Evolutionary conservation across 805 yeast species (phyloP).

Genomic region (Saccharomycopsis malanga): DNA sequence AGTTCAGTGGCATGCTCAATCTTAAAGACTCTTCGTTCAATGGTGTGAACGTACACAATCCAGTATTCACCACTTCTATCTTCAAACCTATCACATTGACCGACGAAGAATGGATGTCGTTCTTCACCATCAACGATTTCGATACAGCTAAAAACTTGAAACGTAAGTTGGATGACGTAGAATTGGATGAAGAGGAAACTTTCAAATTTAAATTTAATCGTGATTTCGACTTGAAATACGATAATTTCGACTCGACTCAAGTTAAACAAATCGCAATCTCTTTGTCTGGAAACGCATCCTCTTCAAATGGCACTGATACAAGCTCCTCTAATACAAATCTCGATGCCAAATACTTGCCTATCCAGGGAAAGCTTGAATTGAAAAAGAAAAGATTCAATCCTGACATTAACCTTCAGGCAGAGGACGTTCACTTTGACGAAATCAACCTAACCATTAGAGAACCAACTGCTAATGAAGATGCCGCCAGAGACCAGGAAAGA

Average conservation of each 20-base stretch:
- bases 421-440: conserved; percentile 52
- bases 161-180: conserved; percentile 38
- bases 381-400: conserved; percentile 76
- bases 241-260: conserved; percentile 29
- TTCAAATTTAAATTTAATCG: conserved; percentile 58
- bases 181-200: conserved; percentile 31
- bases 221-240: conserved; percentile 71
- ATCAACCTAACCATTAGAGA: conserved; percentile 61
- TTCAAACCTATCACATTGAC: conserved; percentile 65
- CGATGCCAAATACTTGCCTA: conserved; percentile 70
- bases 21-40: conserved; percentile 29
- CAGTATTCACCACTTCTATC: conserved; percentile 48
- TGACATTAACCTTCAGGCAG: conserved; percentile 34
- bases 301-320: background rate
- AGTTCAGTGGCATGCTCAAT: conserved; percentile 23
- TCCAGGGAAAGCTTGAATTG: conserved; percentile 69
- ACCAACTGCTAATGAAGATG: conserved; percentile 63
- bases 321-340: conserved; percentile 32
- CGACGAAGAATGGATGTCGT: conserved; percentile 72
- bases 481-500: conserved; percentile 59
- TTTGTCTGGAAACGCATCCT: conserved; percentile 53
- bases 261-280: conserved; percentile 22
- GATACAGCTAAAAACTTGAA: conserved; percentile 35
- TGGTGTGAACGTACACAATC: conserved; percentile 29
- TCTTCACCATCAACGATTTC: conserved; percentile 44